Conservation (phyloP, 345 rosid genomes). For the Populus alba region DNA sequence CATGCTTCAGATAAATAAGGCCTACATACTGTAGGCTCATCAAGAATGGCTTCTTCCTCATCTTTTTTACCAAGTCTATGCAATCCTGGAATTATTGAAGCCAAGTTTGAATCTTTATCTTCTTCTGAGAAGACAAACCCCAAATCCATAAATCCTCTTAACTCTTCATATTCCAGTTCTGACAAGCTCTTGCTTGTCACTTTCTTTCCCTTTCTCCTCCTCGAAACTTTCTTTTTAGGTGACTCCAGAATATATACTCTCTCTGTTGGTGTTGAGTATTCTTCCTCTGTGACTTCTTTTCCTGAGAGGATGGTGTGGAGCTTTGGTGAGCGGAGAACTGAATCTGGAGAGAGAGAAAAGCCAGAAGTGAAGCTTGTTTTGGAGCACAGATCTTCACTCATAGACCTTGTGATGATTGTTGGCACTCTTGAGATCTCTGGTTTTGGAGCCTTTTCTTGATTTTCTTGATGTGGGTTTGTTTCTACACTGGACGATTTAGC, state of each 20-base stretch:
- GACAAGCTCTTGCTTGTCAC: slow-evolving; percentile 53
- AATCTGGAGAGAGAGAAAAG: slow-evolving; percentile 38
- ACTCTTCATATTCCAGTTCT: slow-evolving; percentile 72
- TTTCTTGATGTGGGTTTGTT: slow-evolving; percentile 22
- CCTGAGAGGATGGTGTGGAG: slow-evolving; percentile 38
- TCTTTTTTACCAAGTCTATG: slow-evolving; percentile 48
- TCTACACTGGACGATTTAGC: slow-evolving; percentile 7
- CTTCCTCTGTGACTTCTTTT: slow-evolving; percentile 34
- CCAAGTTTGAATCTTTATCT: slow-evolving; percentile 65
- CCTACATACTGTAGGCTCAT: slow-evolving; percentile 38
- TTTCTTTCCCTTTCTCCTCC: slow-evolving; percentile 28
- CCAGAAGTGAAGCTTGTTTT: slow-evolving; percentile 29
- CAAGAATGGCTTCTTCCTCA: slow-evolving; percentile 17
- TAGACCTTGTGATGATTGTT: slow-evolving; percentile 38
- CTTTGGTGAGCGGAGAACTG: slow-evolving; percentile 40
- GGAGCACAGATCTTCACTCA: slow-evolving; percentile 48
- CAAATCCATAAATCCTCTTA: slow-evolving; percentile 83
- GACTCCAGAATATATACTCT: background rate
- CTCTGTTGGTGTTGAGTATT: background rate
- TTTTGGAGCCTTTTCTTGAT: slow-evolving; percentile 20
- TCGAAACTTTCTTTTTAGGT: background rate
- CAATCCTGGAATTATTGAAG: slow-evolving; percentile 69
- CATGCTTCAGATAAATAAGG: slow-evolving; percentile 92
- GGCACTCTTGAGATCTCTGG: slow-evolving; percentile 24
- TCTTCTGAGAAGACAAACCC: slow-evolving; percentile 85